Conservation (phyloP, 1,139 yeast species). For the Pichia sp. region DNA sequence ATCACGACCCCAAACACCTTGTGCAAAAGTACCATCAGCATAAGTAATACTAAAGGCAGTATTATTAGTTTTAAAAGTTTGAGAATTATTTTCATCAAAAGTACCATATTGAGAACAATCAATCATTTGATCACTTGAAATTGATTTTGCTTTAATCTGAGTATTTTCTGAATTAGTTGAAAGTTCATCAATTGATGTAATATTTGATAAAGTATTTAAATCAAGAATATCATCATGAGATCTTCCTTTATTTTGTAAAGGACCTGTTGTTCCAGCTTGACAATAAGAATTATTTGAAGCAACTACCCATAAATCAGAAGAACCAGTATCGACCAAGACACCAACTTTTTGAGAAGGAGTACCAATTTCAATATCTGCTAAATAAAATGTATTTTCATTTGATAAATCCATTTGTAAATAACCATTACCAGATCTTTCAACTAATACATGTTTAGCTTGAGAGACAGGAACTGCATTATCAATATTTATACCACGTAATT, state of each 20-base stretch:
- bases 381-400: constrained; percentile 45
- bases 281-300: constrained; percentile 30
- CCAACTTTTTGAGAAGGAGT: constrained; percentile 46
- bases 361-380: constrained; percentile 48
- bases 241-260: constrained; percentile 9
- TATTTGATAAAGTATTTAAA: not conserved
- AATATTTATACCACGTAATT: constrained; percentile 27
- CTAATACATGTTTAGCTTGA: constrained; percentile 23
- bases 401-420: constrained; percentile 35
- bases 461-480: constrained; percentile 18
- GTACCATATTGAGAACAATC: constrained; percentile 44
- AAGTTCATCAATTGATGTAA: not conserved
- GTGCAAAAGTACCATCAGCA: constrained; percentile 56
- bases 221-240: constrained; percentile 6
- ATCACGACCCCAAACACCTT: constrained; percentile 63
- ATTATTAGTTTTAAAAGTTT: constrained; percentile 41
- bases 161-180: too few relatives aligned
- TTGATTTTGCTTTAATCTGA: constrained; percentile 2
- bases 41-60: constrained; percentile 49
- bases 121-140: constrained; percentile 1
- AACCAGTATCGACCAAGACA: constrained; percentile 62
- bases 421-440: constrained; percentile 35
- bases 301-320: constrained; percentile 62
- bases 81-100: constrained; percentile 41
- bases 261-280: constrained; percentile 14